Base-by-base conservation (phyloP, 257 asterid species). In the Przewalskia tangutica region DNA sequence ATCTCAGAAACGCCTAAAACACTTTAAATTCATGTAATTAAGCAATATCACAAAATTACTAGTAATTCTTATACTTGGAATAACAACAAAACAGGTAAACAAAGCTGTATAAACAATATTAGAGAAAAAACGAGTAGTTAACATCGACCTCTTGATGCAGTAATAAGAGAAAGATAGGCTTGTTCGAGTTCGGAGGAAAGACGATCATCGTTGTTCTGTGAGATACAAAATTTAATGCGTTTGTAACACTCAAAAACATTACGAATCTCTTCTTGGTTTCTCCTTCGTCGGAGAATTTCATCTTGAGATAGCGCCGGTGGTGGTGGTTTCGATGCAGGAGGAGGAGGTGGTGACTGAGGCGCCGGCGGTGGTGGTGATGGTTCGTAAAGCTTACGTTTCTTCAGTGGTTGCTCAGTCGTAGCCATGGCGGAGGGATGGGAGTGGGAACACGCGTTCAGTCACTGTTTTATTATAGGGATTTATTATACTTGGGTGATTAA, bases 221-320 rank as follows among this genome's bases (percentile, higher is more conserved):
- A 85, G 78, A 87, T 83, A 84, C 89, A 91, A 73, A 82, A 80
- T 59, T 87, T 95, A 18, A 93, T 91, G 67, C 89, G 85, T 90
- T 91, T 95, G 82, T 89, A 89, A 86, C 92, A 89, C 83, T 89
- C 90, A 79, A 89, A 89, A 77, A 91, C 92, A 81, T 82, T 87
- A 14, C 97, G 92, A 87, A 95, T 91, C 86, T 92, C 98, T 86
- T 95, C 98, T 65, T 90, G 96, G 87, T 84, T 90, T 84, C 90
- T 88, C 84, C 94, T 89, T 86, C 95, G 77, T 81, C 90, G 91
- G 70, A 80, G 77, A 83, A 93, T 90, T 82, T 93, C 97, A 48
- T 93, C 95, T 76, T 84, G 92, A 18, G 97, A 86, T 68, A 89
- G 92, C 32, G 32, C 32, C 51, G 91, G 82, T 14, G 88, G 82